Conservation (phyloP, 495 filamentous ascomycete species). For the Aspergillus taichungensis region DNA sequence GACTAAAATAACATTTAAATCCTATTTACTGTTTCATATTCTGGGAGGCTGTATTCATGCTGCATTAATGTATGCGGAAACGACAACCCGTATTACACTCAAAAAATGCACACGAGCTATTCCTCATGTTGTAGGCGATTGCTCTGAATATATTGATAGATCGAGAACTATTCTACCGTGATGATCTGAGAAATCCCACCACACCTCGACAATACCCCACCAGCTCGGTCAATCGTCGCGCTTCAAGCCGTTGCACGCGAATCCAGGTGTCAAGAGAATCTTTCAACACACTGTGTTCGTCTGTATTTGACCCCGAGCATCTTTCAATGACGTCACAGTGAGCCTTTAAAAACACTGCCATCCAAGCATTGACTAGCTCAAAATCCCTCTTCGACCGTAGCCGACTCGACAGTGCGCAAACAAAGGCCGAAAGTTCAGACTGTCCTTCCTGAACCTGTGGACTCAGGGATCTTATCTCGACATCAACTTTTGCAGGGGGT, state of each 20-base stretch:
- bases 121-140: not conserved
- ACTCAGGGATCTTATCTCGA: slow-evolving; percentile 77
- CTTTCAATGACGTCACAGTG: slow-evolving; percentile 53
- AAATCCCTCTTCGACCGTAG: slow-evolving; percentile 66
- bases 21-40: too few relatives aligned
- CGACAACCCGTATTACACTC: too few relatives aligned
- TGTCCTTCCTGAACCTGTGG: slow-evolving; percentile 30
- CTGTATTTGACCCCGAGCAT: slow-evolving; percentile 35
- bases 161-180: slow-evolving; percentile 15
- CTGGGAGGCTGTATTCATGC: not conserved
- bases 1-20: not conserved
- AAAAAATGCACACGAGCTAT: too few relatives aligned
- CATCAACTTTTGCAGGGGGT: slow-evolving; percentile 70
- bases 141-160: not conserved
- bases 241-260: slow-evolving; percentile 56
- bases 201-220: slow-evolving; percentile 85
- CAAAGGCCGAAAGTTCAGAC: slow-evolving; percentile 59
- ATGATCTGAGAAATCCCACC: slow-evolving; percentile 75
- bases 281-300: slow-evolving; percentile 32
- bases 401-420: slow-evolving; percentile 61
- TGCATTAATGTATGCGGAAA: not conserved
- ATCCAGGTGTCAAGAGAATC: slow-evolving; percentile 55
- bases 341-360: slow-evolving; percentile 78
- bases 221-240: slow-evolving; percentile 58
- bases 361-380: slow-evolving; percentile 92